Conservation (phyloP, 192 early-diverging fungal genomes). For the Coemansia sp. region DNA sequence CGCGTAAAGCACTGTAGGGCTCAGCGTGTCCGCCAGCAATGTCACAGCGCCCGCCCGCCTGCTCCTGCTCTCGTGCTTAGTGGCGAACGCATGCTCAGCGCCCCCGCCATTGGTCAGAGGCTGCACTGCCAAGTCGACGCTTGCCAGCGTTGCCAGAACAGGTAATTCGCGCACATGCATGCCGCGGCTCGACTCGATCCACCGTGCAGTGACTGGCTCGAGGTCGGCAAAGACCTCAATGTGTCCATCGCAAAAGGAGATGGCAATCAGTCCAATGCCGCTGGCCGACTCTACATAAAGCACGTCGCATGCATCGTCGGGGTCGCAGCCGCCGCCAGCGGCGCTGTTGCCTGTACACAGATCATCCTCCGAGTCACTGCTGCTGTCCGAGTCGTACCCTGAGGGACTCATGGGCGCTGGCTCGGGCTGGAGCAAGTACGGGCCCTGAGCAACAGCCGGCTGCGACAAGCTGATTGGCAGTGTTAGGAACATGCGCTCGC, state of each 20-base stretch:
- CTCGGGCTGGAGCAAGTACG: conserved; percentile 57
- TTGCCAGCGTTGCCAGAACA: conserved; percentile 60
- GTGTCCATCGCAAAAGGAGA: conserved; percentile 64
- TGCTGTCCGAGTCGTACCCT: conserved; percentile 25
- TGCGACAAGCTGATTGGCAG: conserved; percentile 19
- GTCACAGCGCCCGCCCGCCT: conserved; percentile 42
- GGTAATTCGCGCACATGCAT: conserved; percentile 35
- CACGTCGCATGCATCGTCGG: conserved; percentile 49
- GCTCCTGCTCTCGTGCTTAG: background rate
- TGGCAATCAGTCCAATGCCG: conserved; percentile 56
- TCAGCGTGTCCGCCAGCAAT: conserved; percentile 63
- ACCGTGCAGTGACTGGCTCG: conserved; percentile 56
- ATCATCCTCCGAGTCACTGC: conserved; percentile 6
- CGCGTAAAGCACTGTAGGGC: conserved; percentile 66
- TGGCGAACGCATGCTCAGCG: background rate
- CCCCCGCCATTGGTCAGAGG: conserved; percentile 16
- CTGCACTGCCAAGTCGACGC: conserved; percentile 52
- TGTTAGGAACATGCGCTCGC: conserved; percentile 27
- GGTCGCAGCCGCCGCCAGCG: conserved; percentile 12
- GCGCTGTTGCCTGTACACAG: background rate
- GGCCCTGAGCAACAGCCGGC: conserved; percentile 38
- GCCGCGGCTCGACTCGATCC: conserved; percentile 21
- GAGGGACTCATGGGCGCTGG: conserved; percentile 21
- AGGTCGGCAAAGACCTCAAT: conserved; percentile 68
- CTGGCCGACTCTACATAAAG: conserved; percentile 46